Evolutionary conservation across 2,329 filamentous ascomycete species (phyloP).

Genomic region (Seiridium unicorne): DNA sequence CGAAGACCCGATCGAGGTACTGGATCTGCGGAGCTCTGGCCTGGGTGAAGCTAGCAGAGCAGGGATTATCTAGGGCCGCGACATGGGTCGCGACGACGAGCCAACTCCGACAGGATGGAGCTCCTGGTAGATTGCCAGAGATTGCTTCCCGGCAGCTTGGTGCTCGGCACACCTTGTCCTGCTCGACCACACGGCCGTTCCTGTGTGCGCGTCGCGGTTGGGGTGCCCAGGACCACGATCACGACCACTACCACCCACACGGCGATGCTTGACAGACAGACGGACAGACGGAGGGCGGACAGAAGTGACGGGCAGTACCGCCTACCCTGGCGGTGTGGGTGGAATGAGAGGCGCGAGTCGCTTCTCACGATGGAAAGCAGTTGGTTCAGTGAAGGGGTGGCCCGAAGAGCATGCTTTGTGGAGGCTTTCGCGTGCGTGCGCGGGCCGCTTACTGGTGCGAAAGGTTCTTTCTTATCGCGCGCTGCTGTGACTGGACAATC

Average conservation of each 20-base stretch:
- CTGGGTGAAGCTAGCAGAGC: conserved; percentile 9
- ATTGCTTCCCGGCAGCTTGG: conserved; percentile 4
- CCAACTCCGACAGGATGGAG: conserved; percentile 9
- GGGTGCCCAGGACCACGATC: too few relatives aligned
- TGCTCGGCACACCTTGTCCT: conserved; percentile 1
- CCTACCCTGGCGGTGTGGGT: background rate
- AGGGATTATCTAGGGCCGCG: conserved; percentile 5
- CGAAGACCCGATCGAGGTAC: conserved; percentile 3
- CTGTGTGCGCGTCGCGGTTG: background rate
- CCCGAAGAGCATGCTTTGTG: conserved; percentile 4
- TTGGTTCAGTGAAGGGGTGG: background rate
- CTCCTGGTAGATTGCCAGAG: conserved; percentile 7
- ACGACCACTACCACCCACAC: background rate
- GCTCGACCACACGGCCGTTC: background rate
- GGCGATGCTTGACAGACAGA: background rate
- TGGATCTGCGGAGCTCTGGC: conserved; percentile 4
- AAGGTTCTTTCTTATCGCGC: conserved; percentile 7
- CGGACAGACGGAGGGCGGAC: background rate
- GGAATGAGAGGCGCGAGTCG: background rate
- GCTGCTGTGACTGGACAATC: background rate
- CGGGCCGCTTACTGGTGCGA: conserved; percentile 9
- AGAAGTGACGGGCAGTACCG: background rate
- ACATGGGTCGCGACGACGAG: conserved; percentile 2
- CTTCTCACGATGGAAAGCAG: background rate
- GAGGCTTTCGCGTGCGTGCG: conserved; percentile 4